phyloP scores from a whole-genome alignment of 129 eudicot genomes.

The Saussurea involucrata region DNA sequence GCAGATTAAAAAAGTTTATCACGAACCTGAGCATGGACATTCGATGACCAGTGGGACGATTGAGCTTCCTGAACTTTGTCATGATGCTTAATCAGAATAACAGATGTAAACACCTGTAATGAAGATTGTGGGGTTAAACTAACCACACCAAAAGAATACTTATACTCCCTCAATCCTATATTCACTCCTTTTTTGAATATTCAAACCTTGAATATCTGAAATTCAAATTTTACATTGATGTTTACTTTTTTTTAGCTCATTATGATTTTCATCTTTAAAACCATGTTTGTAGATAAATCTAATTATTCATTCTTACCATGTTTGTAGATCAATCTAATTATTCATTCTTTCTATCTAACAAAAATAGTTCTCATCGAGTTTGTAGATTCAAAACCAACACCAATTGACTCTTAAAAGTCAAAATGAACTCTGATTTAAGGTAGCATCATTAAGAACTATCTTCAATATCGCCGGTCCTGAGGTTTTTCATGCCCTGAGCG shows the following conservation, averaged over 20 bases:
- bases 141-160: too few species aligned
- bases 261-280: background rate
- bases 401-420: background rate
- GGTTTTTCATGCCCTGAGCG: too few species aligned
- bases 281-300: background rate
- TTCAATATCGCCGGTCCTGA: slow-evolving; percentile 3
- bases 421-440: background rate
- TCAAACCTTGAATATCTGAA: background rate
- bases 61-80: slow-evolving; percentile 91
- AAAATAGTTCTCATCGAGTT: background rate
- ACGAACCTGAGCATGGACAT: slow-evolving; percentile 81
- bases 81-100: slow-evolving; percentile 18
- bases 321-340: background rate
- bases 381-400: background rate
- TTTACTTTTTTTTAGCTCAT: background rate
- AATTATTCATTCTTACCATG: too few species aligned
- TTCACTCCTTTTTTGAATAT: too few species aligned
- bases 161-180: too few species aligned
- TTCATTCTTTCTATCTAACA: background rate
- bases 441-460: slow-evolving; percentile 2
- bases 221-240: background rate
- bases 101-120: slow-evolving; percentile 16
- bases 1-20: background rate
- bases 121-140: background rate
- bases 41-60: slow-evolving; percentile 85